Base-by-base conservation (phyloP, 805 yeast genomes). In the Starmerella bombicola region DNA sequence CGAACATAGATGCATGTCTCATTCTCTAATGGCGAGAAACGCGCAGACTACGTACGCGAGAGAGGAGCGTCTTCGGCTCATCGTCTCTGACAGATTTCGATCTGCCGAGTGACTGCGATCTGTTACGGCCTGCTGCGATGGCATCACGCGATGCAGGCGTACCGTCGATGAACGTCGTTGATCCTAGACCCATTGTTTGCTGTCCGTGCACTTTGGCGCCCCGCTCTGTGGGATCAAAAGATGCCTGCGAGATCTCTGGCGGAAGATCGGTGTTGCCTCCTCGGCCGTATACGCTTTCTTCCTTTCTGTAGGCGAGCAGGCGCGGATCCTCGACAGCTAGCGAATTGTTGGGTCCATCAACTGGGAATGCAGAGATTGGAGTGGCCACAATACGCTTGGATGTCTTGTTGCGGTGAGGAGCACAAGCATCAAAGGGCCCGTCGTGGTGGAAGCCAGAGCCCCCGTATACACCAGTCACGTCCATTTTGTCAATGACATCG, bases 391-490 rank as follows among this genome's bases (percentile, higher is more conserved):
- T 36, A 20, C 47, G 39, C 16, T 69, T 66, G 49, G 47, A 28
- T 41, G 63, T 64, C 63, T 80, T 81, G 62, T 91, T 91, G 59
- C 97, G 76, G 60, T 83, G 95, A 6, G 98, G 97, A 3, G 93
- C 81, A 61, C 97, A 88, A 1, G 98, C 98, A 59, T 91, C 98
- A 59, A 91, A 91, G 13, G 98, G 98, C 10, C 98, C 98, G 63
- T 91, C 98, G 61, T 91, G 97, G 61, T 91, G 98, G 70, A 91
- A 91, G 2, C 93, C 83, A 15, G 84, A 83, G 36, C 82, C 78
- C 20, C 95, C 96, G 58, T 82, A 86, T 47, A 86, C 70, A 1
- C 95, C 96, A 10, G 96, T 86, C 35, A 88, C 98, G 60, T 91
- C 98, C 55, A 91, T 69, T 61, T 82, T 82, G 64, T 91, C 98